Evolutionary conservation across 1,139 yeast genomes (phyloP).

Genomic region (Geotrichum australiense): DNA sequence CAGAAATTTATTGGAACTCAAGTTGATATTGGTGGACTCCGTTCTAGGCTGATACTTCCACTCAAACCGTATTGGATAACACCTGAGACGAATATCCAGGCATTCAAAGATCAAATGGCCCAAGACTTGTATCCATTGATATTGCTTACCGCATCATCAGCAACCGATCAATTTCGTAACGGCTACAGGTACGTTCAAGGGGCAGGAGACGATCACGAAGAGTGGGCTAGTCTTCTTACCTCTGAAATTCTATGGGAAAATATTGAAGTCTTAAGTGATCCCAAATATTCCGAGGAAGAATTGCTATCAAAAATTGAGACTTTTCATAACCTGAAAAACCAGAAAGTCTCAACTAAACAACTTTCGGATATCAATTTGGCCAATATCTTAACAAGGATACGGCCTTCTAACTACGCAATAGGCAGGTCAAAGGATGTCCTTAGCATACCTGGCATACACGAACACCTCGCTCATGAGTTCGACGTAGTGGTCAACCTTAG

Average conservation of each 20-base stretch:
- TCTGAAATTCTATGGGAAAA: constrained; percentile 55
- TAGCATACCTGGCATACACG: not conserved
- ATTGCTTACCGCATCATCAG: constrained; percentile 59
- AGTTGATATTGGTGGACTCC: constrained; percentile 36
- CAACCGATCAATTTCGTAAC: constrained; percentile 37
- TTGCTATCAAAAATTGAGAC: constrained; percentile 31
- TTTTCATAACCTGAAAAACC: constrained; percentile 18
- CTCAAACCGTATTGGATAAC: constrained; percentile 66
- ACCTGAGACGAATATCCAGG: constrained; percentile 41
- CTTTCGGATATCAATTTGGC: too few species aligned
- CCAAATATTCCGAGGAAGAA: constrained; percentile 37
- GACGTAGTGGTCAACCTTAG: constrained; percentile 19
- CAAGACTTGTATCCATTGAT: constrained; percentile 40
- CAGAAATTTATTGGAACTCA: constrained; percentile 38
- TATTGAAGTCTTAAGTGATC: constrained; percentile 33
- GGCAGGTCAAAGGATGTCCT: constrained; percentile 14
- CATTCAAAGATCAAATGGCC: constrained; percentile 6
- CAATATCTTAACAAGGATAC: constrained; percentile 9
- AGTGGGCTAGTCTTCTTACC: constrained; percentile 60
- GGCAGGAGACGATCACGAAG: constrained; percentile 89
- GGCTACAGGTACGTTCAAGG: constrained; percentile 73
- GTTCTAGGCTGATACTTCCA: constrained; percentile 39
- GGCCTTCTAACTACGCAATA: constrained; percentile 22
- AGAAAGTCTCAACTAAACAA: too few species aligned
- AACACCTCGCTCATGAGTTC: constrained; percentile 9